phyloP scores from a whole-genome alignment of 2,329 filamentous ascomycete species.

The Aspergillus unguis region DNA sequence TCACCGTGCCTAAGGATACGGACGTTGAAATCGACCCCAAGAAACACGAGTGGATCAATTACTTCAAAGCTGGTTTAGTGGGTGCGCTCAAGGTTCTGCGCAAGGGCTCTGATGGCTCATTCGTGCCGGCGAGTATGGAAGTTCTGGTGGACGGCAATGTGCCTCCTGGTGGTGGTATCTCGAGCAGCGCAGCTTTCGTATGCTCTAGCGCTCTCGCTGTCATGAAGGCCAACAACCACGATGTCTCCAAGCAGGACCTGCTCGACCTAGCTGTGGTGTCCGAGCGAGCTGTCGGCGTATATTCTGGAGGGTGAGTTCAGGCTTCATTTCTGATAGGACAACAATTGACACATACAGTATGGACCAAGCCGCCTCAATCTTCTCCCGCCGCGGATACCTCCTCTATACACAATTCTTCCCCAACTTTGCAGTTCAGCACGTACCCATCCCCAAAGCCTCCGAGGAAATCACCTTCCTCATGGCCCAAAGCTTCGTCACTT shows the following conservation, averaged over 20 bases:
- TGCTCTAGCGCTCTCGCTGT: slow-evolving; percentile 86
- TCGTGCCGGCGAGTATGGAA: slow-evolving; percentile 74
- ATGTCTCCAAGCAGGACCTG: slow-evolving; percentile 85
- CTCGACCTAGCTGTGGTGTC: slow-evolving; percentile 92
- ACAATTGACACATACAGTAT: slow-evolving; percentile 56
- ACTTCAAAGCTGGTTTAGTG: slow-evolving; percentile 88
- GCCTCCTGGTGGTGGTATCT: slow-evolving; percentile 85
- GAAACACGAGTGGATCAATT: slow-evolving; percentile 93
- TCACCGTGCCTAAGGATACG: slow-evolving; percentile 62
- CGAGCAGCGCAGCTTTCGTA: slow-evolving; percentile 90
- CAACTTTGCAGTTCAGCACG: slow-evolving; percentile 68
- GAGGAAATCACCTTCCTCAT: slow-evolving; percentile 89
- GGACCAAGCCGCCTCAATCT: slow-evolving; percentile 96
- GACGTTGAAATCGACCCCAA: slow-evolving; percentile 78
- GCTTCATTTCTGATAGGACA: not conserved
- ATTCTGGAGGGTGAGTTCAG: slow-evolving; percentile 75
- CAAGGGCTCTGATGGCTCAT: slow-evolving; percentile 59
- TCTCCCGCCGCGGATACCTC: slow-evolving; percentile 79
- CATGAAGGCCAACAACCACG: slow-evolving; percentile 77
- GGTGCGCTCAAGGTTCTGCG: slow-evolving; percentile 77
- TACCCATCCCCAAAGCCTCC: slow-evolving; percentile 75
- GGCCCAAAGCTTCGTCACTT: slow-evolving; percentile 87
- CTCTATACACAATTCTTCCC: slow-evolving; percentile 90
- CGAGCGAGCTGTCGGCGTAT: slow-evolving; percentile 90
- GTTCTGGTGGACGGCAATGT: slow-evolving; percentile 89